Base-by-base conservation (phyloP, 495 filamentous ascomycete species). In the Zalerion maritima region DNA sequence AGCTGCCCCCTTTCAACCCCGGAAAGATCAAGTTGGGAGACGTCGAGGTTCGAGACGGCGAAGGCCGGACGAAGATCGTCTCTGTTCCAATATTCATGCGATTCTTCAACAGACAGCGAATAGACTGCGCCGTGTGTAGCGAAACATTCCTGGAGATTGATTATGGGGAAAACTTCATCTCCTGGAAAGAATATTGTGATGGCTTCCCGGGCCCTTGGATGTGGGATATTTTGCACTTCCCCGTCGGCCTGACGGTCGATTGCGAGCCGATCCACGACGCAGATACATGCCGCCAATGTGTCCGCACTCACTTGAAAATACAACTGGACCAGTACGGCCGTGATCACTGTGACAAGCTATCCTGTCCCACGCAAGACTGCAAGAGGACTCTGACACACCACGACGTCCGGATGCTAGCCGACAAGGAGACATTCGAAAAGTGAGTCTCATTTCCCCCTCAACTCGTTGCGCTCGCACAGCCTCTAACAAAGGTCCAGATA, bases 201-300 rank as follows among this genome's bases (percentile, higher is more conserved):
- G 20, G 17, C 4, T 39, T 43, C 14, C 24, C 31, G 1, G 40
- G 40, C 8, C 29, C 29, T 18, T 43, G 36, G 36, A 8, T 15
- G 1, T 23, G 25, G 14, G 13, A 24, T 7, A 9, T 40, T 3
- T 29, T 36, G 6, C 13, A 25, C 18, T 43, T 43, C 13, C 32
- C 29, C 5, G 23, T 29, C 2, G 21, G 12, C 5, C 28, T 8
- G 5, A 10, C 19, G 4, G 32, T 43, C 3, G 15, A 12, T 2
- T 43, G 40, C 22, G 20, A 24, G 9, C 19, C 21, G 5, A 6
- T 3, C 4, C 40, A 43, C 18, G 3, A 6, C 15, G 28, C 40
- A 6, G 26, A 39, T 14, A 28, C 30, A 3, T 43, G 40, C 19
- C 32, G 33, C 14, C 6, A n/a, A 15, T 43, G 40, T 14, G 14